Conservation (phyloP, 805 yeast species). For the Candida tammaniensis region DNA sequence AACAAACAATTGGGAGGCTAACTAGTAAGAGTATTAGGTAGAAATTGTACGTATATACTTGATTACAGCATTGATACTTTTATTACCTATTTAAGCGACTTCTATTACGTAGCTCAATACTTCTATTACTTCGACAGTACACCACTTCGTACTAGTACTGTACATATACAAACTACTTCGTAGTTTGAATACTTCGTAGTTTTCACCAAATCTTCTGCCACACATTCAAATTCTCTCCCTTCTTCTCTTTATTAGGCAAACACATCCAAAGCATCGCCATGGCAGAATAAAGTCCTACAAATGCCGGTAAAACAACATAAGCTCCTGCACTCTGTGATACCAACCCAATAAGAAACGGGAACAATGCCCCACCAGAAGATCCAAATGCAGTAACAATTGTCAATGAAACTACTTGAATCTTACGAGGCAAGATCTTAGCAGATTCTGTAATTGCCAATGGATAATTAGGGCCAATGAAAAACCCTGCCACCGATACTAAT, state of each 20-base stretch:
- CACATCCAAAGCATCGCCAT: slow-evolving; percentile 25
- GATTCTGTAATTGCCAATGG: slow-evolving; percentile 47
- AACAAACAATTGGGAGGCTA: too few species aligned
- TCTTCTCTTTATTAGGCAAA: slow-evolving; percentile 16
- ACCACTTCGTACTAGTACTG: too few species aligned
- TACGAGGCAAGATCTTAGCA: slow-evolving; percentile 45
- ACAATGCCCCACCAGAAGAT: slow-evolving; percentile 55
- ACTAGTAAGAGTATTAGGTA: too few species aligned
- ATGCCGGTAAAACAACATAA: slow-evolving; percentile 48
- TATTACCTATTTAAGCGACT: too few species aligned
- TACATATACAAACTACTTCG: too few species aligned
- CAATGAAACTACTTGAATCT: slow-evolving; percentile 48
- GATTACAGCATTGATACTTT: too few species aligned
- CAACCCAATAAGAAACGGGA: slow-evolving; percentile 53
- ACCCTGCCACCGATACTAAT: slow-evolving; percentile 50
- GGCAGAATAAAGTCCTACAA: slow-evolving; percentile 33
- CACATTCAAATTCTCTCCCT: slow-evolving; percentile 8
- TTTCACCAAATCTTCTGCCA: slow-evolving; percentile 19
- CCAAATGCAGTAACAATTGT: slow-evolving; percentile 56
- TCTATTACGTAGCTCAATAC: too few species aligned
- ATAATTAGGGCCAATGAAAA: slow-evolving; percentile 66
- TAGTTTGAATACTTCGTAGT: too few species aligned
- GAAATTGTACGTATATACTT: too few species aligned
- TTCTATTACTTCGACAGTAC: too few species aligned
- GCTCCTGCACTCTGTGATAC: slow-evolving; percentile 46